Percentiles rank a stretch among this genome's conserved stretches.
These are phyloP conservation scores for Coleophoma eucalyptorum DNA, from an alignment of 2,329 filamentous ascomycete genomes.

Conservation along the genomic window DNA sequence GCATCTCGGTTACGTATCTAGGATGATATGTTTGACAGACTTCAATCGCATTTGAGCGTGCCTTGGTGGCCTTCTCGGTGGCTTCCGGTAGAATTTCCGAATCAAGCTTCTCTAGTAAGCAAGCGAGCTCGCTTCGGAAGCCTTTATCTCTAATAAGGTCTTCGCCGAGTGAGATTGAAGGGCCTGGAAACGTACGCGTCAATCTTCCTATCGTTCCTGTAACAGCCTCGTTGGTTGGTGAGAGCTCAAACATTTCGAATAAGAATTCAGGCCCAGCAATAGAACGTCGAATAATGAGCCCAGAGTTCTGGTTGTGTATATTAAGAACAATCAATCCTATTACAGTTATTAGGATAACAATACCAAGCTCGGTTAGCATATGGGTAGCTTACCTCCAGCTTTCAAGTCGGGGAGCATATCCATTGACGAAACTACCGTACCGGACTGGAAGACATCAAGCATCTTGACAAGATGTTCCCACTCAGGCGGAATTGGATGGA, in stretches of 20 bases:
- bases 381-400: conserved; percentile 4
- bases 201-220: conserved; percentile 33
- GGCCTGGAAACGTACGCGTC: conserved; percentile 36
- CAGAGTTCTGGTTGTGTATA: conserved; percentile 39
- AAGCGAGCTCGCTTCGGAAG: conserved; percentile 10
- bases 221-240: conserved; percentile 32
- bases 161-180: conserved; percentile 26
- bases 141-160: conserved; percentile 15
- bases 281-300: conserved; percentile 31
- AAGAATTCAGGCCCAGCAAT: conserved; percentile 12
- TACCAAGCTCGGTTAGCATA: too few relatives aligned
- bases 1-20: conserved; percentile 44
- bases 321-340: conserved; percentile 33
- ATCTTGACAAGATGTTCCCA: not conserved
- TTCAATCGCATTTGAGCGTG: conserved; percentile 35
- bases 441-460: not conserved
- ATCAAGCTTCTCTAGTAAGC: conserved; percentile 15
- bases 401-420: conserved; percentile 3
- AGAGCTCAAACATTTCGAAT: conserved; percentile 41
- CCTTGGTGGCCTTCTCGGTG: conserved; percentile 3
- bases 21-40: conserved; percentile 44
- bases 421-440: conserved; percentile 6
- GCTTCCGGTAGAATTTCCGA: conserved; percentile 7
- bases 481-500: not conserved
- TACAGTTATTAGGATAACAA: not conserved